Base-by-base conservation (phyloP, 768 basidiomycete genomes). In the Asterophora lycoperdoides region DNA sequence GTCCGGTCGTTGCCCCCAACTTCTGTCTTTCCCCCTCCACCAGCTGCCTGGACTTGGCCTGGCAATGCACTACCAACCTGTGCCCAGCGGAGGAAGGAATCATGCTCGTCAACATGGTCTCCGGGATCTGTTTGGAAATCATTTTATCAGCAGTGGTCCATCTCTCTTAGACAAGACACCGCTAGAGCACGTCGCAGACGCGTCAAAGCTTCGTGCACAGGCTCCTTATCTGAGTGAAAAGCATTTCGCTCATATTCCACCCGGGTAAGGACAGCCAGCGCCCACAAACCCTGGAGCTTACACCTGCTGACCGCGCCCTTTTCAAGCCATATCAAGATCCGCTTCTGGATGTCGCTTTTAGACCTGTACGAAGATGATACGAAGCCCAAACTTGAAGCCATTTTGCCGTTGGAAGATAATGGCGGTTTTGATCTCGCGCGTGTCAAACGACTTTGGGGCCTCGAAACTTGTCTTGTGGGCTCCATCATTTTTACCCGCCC, bases 361-460 rank as follows among this genome's bases (percentile, higher is more conserved):
- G 5, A 37, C 17, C 29, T 56, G 2, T 23, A 29, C 18, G 42
- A 44, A 15, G 46, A 35, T 23, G 41, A 43, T 18, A 46, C 44
- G 36, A 45, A 35, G 11, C 53, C 55, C n/a, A 49, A n/a, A 46
- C n/a, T 54, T 13, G 51, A 51, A 39, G 57, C 59, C 17, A 43
- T 56, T 5, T 35, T 60, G 11, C 55, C 57, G 7, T 33, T 60
- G 26, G 57, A 58, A 41, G 41, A 49, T n/a, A 42, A 51, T 10
- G 59, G 59, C 3, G 55, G 49, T 30, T 43, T 60, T 5, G 55
- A 60, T 39, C 18, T 58, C 28, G 45, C 15, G 35, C 44, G 33
- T 11, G 46, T 60, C 33, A 58, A 54, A 39, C 37, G 49, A 20
- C 41, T 60, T 1, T 60, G 59, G 59, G 52, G 52, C 13, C 47